Evolutionary conservation across 805 yeast species (phyloP), one percentile per base, ranked within the genome.

Genomic region (Ascoidea tarda): DNA sequence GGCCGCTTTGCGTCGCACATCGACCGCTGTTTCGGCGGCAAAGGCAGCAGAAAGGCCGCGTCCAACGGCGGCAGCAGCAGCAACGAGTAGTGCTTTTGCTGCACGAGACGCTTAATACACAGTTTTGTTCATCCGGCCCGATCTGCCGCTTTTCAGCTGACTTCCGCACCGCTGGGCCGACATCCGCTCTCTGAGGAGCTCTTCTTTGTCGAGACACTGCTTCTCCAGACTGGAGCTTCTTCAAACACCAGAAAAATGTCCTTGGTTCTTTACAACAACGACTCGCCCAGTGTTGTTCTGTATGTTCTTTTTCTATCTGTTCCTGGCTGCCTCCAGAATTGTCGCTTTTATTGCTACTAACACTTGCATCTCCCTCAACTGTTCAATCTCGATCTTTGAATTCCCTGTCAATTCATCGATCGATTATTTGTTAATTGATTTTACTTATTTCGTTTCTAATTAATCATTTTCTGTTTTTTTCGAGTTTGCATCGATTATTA

Each of bases 1-100:
- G 84, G 87, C 46, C 71, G 99, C 54, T 90, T 87, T 72, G 97
- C 98, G 1, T 89, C 87, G 47, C 99, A 91, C 67, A 74, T 91
- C 33, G 95, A 89, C 63, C 80, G 96, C 60, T 91, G 99, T 63
- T 66, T 89, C 31, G 87, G 87, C 48, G 85, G 96, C 10, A 75
- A 86, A 54, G 54, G 54, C 42, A 49, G 52, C 16, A 52, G 56
- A 48, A 55, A 55, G 31, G 57, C 44, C 44, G 28, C 28, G 28
- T 21, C 28, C 28, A 38, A 38, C 4, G 14, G 14, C 14, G 44
- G 44, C 14, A 38, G 14, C 14, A 38, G 14, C 14, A 38, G 14
- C 44, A 38, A 38, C 8, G 14, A 38, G 44, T 14, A 38, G 14
- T 38, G 44, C 44, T 38, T 38, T 14, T 38, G 8, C 44, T 38